Base-by-base conservation (phyloP, 176 grass and related monocot species). In the Alloteropsis semialata region DNA sequence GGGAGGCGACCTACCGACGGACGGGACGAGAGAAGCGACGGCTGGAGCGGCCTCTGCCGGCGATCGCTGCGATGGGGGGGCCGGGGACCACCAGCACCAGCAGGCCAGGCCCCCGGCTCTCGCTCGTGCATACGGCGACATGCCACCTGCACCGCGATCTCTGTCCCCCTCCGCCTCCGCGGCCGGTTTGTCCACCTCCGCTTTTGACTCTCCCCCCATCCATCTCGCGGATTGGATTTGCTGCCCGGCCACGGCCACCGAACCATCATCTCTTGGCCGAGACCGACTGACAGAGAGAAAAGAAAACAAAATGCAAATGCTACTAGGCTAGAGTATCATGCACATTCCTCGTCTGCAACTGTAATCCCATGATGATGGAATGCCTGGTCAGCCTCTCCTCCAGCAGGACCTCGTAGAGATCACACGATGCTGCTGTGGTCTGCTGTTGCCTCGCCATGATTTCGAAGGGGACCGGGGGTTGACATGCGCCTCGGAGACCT, bases 141-240 rank as follows among this genome's bases (percentile, higher is more conserved):
- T 30, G 75, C 75, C 87, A 88, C 81, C 81, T 30, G 62, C 72
- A 33, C 51, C 79, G 56, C 65, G 8, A 63, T 72, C 74, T 71
- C 45, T 72, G 43, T 63, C 55, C 50, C 49, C 62, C 6, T 4
- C 10, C 7, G 34, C 22, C 8, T 5, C 0, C 48, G 1, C 50
- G 50, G 1, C 50, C 50, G 50, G 50, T 53, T 53, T 53, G n/a
- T 38, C 59, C 24, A 51, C 42, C 17, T 43, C 76, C n/a, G 6
- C 19, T 19, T 49, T 73, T 44, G 37, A 45, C 68, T 24, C 69
- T n/a, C 21, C 50, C 51, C 4, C 33, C 33, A 53, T 15, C 38
- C 16, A 54, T 7, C 63, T 34, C 16, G 24, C 21, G 11, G 29
- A 12, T 29, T 49, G 30, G 49, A 21, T 39, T 74, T 36, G 48